Evolutionary conservation across 495 filamentous ascomycete species (phyloP).

Genomic region (Aspergillus carlsbadensis): DNA sequence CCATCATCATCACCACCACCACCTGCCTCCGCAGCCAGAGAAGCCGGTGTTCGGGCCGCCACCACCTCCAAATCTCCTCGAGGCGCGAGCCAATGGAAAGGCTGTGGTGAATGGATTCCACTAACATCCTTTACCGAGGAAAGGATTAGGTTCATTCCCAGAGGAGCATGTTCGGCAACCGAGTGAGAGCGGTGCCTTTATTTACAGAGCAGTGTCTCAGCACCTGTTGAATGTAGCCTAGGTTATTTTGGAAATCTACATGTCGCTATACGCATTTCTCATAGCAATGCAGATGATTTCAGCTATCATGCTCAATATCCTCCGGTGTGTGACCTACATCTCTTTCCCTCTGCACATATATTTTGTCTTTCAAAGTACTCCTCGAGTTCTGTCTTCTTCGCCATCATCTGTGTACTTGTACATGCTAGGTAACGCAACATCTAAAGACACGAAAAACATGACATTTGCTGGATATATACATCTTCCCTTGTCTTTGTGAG

Average conservation of each 20-base stretch:
- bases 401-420: constrained; percentile 37
- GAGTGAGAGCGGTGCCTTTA: background rate
- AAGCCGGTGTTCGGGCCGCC: constrained; percentile 56
- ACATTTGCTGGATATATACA: constrained; percentile 10
- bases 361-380: background rate
- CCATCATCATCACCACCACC: constrained; percentile 14
- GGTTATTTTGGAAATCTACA: constrained; percentile 13
- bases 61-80: constrained; percentile 50
- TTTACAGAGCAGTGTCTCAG: background rate
- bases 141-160: background rate
- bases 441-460: constrained; percentile 15
- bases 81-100: constrained; percentile 46
- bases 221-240: constrained; percentile 3
- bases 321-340: background rate
- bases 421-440: constrained; percentile 31
- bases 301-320: background rate
- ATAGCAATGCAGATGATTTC: background rate
- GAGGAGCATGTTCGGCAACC: background rate
- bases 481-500: background rate
- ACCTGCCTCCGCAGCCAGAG: constrained; percentile 37
- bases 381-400: constrained; percentile 18
- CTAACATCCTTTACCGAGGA: constrained; percentile 16
- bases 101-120: constrained; percentile 49
- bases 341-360: background rate
- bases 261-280: constrained; percentile 2